A percentile compares a stretch with the other conserved stretches of the same genome.
phyloP scores from a whole-genome alignment of 2,329 filamentous ascomycete genomes.

The Aspergillus pseudoviridinutans region DNA sequence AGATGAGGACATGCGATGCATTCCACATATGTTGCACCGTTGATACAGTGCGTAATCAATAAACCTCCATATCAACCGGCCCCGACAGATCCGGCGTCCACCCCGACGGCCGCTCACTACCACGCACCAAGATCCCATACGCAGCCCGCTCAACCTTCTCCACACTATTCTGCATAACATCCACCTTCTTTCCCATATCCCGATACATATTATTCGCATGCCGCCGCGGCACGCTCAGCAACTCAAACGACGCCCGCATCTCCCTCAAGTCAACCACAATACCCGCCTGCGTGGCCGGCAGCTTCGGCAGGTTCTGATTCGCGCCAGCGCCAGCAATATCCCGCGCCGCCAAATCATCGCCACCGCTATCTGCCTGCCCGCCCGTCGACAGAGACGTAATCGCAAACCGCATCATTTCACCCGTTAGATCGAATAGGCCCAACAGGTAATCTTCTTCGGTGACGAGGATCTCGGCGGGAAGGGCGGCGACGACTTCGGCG shows the following conservation, averaged over 20 bases:
- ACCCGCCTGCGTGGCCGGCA: conserved; percentile 47
- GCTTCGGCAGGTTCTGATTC: conserved; percentile 16
- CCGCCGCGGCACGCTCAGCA: conserved; percentile 55
- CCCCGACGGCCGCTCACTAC: conserved; percentile 81
- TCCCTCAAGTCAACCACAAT: conserved; percentile 78
- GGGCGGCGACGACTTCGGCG: conserved; percentile 50
- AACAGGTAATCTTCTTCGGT: conserved; percentile 83
- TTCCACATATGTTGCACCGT: background rate
- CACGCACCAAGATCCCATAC: conserved; percentile 82
- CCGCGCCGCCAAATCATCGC: background rate
- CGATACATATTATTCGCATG: conserved; percentile 48
- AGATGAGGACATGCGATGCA: too few species aligned
- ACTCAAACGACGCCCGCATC: conserved; percentile 72
- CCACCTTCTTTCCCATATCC: conserved; percentile 74
- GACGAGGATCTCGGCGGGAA: conserved; percentile 55
- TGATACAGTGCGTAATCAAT: conserved; percentile 20
- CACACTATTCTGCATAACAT: conserved; percentile 81
- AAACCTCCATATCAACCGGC: conserved; percentile 37
- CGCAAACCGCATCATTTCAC: conserved; percentile 95
- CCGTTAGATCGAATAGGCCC: conserved; percentile 88
- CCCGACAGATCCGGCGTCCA: conserved; percentile 77
- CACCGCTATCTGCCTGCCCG: conserved; percentile 43
- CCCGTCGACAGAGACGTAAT: conserved; percentile 80
- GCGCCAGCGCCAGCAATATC: conserved; percentile 1
- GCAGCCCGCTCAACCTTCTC: conserved; percentile 89